Evolutionary conservation across 2,329 filamentous ascomycete genomes (phyloP).

Genomic region (Cladosporium sphaerospermum): DNA sequence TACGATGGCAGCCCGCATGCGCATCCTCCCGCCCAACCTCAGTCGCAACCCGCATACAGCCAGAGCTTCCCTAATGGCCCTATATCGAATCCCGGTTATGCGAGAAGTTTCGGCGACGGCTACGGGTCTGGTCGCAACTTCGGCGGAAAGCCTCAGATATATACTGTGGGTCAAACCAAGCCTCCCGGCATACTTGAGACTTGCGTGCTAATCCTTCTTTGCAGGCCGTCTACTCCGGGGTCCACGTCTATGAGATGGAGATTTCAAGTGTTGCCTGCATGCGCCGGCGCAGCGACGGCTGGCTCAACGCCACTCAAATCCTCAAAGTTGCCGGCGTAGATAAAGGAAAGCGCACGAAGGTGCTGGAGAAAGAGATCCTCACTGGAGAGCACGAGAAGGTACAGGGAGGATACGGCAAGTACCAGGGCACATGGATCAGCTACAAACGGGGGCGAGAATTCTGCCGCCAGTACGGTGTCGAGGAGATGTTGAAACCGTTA

Average conservation of each 20-base stretch:
- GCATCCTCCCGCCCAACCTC: slow-evolving; percentile 16
- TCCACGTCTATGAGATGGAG: slow-evolving; percentile 98
- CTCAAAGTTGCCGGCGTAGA: slow-evolving; percentile 95
- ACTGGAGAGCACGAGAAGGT: slow-evolving; percentile 97
- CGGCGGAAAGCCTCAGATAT: slow-evolving; percentile 42
- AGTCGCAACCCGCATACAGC: slow-evolving; percentile 18
- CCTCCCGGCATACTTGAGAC: not conserved
- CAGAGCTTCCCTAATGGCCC: slow-evolving; percentile 30
- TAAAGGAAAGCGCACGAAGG: slow-evolving; percentile 96
- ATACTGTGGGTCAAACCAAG: slow-evolving; percentile 35
- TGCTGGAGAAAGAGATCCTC: slow-evolving; percentile 94
- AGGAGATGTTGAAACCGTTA: slow-evolving; percentile 67
- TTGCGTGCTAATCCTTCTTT: not conserved
- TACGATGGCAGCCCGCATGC: slow-evolving; percentile 21
- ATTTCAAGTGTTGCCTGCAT: slow-evolving; percentile 90
- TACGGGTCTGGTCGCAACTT: slow-evolving; percentile 18
- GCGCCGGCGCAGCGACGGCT: slow-evolving; percentile 89
- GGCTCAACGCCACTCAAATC: slow-evolving; percentile 97
- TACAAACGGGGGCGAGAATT: slow-evolving; percentile 90
- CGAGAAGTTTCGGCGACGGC: slow-evolving; percentile 28
- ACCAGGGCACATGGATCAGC: slow-evolving; percentile 97
- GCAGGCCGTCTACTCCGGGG: slow-evolving; percentile 85
- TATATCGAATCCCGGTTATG: slow-evolving; percentile 34
- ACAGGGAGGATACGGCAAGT: slow-evolving; percentile 96
- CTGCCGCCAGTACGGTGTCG: slow-evolving; percentile 71